Evolutionary conservation across 352 stramenopile genomes (phyloP).

Genomic region (Phytophthora uliginosa): DNA sequence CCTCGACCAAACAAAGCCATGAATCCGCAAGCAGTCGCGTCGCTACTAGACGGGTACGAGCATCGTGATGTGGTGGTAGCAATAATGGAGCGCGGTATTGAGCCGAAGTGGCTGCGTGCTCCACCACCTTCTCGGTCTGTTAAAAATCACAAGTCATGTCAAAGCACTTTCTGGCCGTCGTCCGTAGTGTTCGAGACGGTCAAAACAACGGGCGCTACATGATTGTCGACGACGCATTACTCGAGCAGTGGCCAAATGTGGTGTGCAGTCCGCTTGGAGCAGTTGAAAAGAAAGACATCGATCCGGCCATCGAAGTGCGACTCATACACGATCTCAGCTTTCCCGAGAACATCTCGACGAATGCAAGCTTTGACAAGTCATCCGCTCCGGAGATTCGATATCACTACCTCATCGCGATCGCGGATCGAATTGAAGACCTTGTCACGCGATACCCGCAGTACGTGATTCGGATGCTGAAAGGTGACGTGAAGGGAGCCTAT

Average conservation of each 20-base stretch:
- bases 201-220: slow-evolving; percentile 14
- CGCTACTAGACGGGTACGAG: not conserved
- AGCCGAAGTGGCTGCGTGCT: slow-evolving; percentile 1
- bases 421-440: slow-evolving; percentile 5
- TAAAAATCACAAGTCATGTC: slow-evolving; percentile 13
- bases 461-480: slow-evolving; percentile 5
- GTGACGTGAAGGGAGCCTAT: slow-evolving; percentile 13
- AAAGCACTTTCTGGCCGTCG: not conserved
- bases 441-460: not conserved
- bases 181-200: slow-evolving; percentile 12
- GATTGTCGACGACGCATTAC: slow-evolving; percentile 1
- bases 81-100: slow-evolving; percentile 8
- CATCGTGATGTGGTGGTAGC: not conserved
- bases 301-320: not conserved
- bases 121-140: slow-evolving; percentile 1
- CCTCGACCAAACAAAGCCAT: slow-evolving; percentile 4
- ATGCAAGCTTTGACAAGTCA: too few relatives aligned
- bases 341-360: not conserved
- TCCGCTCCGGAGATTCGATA: slow-evolving; percentile 10
- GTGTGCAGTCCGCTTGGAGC: not conserved
- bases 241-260: not conserved
- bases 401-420: not conserved
- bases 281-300: not conserved
- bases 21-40: not conserved
- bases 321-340: not conserved